Base-by-base conservation (phyloP, 768 basidiomycete species). In the Gyrodon lividus region DNA sequence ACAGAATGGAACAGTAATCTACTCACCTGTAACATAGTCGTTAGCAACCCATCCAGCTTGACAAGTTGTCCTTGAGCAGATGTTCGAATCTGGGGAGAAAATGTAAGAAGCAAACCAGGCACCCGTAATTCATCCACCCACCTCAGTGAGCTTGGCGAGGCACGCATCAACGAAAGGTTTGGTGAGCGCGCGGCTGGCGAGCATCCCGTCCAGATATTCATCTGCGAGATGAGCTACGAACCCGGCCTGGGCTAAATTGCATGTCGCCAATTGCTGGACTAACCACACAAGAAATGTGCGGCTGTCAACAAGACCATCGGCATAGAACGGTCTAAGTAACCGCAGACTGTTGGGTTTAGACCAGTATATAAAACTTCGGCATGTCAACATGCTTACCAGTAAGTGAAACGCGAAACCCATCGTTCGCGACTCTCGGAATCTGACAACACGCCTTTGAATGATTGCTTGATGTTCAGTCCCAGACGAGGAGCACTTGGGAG, bases 161-260 rank as follows among this genome's bases (percentile, higher is more conserved):
- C 83, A 90, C 5, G 84, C 82, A n/a, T 90, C 87, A 0, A 81
- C 76, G 53, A 92, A 81, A 3, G 84, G 87, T 24, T 77, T 79
- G 12, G 84, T 74, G 44, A 92, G 72, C 0, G 87, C 80, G n/a
- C 89, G 81, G 58, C 77, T 84, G 14, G 70, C 69, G 13, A 85
- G 66, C 65, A 92, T 79, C 19, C 82, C 87, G 40, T 83, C 81
- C 5, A 90, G 68, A 65, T 92, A 92, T 64, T 92, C 89, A 58
- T 92, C 87, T 6, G 79, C 81, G n/a, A 93, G 70, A 44, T 85
- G 79, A 23, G 79, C 80, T 12, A 92, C 70, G 62, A 93, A 92
- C 3, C 84, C 86, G 13, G 82, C 80, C 70, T 93, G 90, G 3
- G 91, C 89, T 23, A 92, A 77, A 63, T 92, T 92, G 61, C 86